phyloP scores from a whole-genome alignment of 2,329 filamentous ascomycete genomes.

The Didymella lethalis region DNA sequence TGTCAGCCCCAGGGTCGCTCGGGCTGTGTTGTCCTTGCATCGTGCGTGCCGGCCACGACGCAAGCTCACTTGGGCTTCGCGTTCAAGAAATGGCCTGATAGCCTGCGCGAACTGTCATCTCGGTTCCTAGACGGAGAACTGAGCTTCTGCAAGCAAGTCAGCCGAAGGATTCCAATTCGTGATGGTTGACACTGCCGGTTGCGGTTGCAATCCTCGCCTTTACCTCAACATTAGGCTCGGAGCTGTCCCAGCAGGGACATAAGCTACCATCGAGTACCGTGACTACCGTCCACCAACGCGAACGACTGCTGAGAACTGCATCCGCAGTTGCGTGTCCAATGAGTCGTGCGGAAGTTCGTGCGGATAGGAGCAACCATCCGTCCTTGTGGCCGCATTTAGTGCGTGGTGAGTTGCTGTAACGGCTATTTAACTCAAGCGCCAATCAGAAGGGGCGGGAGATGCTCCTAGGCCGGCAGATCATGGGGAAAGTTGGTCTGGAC shows the following conservation, averaged over 20 bases:
- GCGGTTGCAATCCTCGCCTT: slow-evolving; percentile 2
- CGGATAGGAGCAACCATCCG: background rate
- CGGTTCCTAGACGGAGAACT: background rate
- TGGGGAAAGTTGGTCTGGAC: slow-evolving; percentile 15
- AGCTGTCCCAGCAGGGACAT: slow-evolving; percentile 2
- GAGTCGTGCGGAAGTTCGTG: background rate
- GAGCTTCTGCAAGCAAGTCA: slow-evolving; percentile 2
- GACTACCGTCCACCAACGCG: background rate
- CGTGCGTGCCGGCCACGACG: slow-evolving; percentile 12
- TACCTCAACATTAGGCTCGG: slow-evolving; percentile 8
- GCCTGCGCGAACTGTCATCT: background rate
- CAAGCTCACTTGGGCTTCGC: background rate
- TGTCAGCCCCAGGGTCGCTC: slow-evolving; percentile 6
- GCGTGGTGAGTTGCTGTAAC: background rate
- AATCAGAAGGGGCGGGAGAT: slow-evolving; percentile 3
- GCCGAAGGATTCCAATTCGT: slow-evolving; percentile 4
- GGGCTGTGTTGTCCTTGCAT: slow-evolving; percentile 21
- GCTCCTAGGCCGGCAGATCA: slow-evolving; percentile 11
- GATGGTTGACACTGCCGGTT: background rate
- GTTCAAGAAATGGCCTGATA: slow-evolving; percentile 1
- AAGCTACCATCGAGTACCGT: background rate
- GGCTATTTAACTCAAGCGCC: background rate
- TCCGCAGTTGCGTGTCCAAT: slow-evolving; percentile 1
- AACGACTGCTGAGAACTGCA: background rate
- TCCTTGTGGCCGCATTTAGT: background rate